A percentile compares a stretch with the other conserved stretches of the same genome.
phyloP scores from a whole-genome alignment of 441 rosid species.

The Populus hybrid region DNA sequence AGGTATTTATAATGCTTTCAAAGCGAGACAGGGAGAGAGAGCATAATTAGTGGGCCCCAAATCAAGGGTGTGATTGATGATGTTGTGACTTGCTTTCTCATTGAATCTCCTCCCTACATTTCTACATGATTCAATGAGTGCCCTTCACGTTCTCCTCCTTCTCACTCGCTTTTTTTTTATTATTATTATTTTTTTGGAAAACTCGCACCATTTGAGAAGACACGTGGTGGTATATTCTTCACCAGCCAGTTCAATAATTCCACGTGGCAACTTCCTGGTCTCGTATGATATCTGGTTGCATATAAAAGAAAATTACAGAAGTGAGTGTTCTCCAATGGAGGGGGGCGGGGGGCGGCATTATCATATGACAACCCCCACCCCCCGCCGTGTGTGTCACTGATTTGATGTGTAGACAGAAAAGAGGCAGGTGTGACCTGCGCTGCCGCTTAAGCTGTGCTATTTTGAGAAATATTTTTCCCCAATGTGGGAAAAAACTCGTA shows the following conservation, averaged over 20 bases:
- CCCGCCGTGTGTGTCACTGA: background rate
- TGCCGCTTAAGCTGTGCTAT: background rate
- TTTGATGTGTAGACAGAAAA: background rate
- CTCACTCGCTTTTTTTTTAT: too few relatives aligned
- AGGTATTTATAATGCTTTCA: conserved; percentile 17
- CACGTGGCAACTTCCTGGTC: background rate
- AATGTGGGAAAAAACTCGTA: background rate
- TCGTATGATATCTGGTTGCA: background rate
- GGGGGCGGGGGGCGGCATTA: background rate
- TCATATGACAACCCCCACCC: too few relatives aligned
- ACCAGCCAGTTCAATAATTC: background rate
- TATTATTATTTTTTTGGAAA: background rate
- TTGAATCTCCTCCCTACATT: conserved; percentile 14
- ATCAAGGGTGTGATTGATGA: background rate
- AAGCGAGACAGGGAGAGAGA: background rate
- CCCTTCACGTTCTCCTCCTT: conserved; percentile 30
- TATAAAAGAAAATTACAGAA: too few relatives aligned
- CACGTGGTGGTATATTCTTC: background rate
- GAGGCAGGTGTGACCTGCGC: background rate
- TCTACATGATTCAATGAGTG: conserved; percentile 23
- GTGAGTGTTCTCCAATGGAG: background rate
- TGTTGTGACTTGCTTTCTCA: background rate
- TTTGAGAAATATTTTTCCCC: background rate
- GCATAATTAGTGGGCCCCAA: conserved; percentile 13
- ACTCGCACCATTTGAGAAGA: background rate